Evolutionary conservation across 2,329 filamentous ascomycete genomes (phyloP).

Genomic region (Fusarium sublunatum): DNA sequence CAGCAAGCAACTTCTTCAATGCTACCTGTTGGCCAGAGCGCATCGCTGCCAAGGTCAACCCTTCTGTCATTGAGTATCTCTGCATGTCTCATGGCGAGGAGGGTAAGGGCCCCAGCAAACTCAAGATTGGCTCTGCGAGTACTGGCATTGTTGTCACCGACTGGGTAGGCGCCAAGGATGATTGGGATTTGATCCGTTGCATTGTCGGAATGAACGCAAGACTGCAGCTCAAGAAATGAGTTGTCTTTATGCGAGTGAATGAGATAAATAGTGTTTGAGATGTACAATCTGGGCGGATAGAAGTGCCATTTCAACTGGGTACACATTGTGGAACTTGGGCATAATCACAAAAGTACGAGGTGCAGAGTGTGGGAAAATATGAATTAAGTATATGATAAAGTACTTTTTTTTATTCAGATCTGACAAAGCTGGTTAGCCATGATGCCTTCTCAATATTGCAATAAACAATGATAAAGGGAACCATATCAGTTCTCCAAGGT

Average conservation of each 20-base stretch:
- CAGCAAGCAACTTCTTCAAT: slow-evolving; percentile 94
- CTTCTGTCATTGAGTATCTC: slow-evolving; percentile 73
- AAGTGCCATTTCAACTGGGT: background rate
- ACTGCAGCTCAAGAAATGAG: slow-evolving; percentile 61
- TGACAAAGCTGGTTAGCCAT: slow-evolving; percentile 24
- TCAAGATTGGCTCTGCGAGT: slow-evolving; percentile 74
- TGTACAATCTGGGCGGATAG: background rate
- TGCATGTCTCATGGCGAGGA: slow-evolving; percentile 67
- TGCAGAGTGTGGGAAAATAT: background rate
- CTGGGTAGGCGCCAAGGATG: slow-evolving; percentile 86
- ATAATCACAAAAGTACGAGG: background rate
- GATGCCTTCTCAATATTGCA: background rate
- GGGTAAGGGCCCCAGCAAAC: slow-evolving; percentile 61
- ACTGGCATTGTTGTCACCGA: slow-evolving; percentile 93
- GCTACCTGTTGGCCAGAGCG: slow-evolving; percentile 91
- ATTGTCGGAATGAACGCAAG: slow-evolving; percentile 92
- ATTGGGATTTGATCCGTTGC: slow-evolving; percentile 91
- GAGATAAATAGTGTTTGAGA: background rate
- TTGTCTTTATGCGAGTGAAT: background rate
- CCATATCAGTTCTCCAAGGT: slow-evolving; percentile 72
- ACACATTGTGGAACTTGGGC: background rate
- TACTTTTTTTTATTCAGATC: background rate
- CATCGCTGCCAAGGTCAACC: slow-evolving; percentile 89
- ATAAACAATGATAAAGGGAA: slow-evolving; percentile 21
- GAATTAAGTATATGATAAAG: background rate